phyloP scores from a whole-genome alignment of 495 filamentous ascomycete species.

The Aspergillus baeticus region DNA sequence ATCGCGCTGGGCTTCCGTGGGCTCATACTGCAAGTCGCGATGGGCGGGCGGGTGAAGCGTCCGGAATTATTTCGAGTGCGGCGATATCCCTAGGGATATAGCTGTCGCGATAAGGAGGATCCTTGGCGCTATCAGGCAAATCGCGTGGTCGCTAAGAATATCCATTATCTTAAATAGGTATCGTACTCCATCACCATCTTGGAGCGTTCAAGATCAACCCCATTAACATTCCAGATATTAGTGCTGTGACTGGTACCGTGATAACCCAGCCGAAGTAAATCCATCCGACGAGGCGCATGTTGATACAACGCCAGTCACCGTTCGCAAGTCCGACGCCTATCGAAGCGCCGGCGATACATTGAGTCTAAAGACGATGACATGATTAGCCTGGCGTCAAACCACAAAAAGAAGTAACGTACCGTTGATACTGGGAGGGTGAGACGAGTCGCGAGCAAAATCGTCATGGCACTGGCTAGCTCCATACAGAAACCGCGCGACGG shows the following conservation, averaged over 20 bases:
- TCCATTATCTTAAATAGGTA: not conserved
- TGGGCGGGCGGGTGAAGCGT: too few species aligned
- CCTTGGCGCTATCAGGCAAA: too few species aligned
- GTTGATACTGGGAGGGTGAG: constrained; percentile 6
- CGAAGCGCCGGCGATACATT: constrained; percentile 8
- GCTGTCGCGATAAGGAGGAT: too few species aligned
- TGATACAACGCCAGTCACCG: constrained; percentile 14
- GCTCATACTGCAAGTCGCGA: too few species aligned
- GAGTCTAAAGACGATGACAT: not conserved
- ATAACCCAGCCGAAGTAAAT: constrained; percentile 14
- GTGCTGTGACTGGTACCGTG: constrained; percentile 7
- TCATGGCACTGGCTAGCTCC: constrained; percentile 11
- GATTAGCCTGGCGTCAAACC: not conserved
- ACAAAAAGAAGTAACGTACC: not conserved
- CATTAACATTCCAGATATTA: constrained; percentile 2
- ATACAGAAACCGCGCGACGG: constrained; percentile 12
- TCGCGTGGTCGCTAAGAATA: not conserved
- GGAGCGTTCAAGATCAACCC: constrained; percentile 10
- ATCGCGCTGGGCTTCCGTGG: too few species aligned
- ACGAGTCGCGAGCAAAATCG: constrained; percentile 4
- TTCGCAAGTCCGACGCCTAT: constrained; percentile 9
- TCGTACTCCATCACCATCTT: not conserved
- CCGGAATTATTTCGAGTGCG: too few species aligned
- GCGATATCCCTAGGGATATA: too few species aligned
- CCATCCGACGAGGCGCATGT: constrained; percentile 7